Conservation (phyloP, 768 basidiomycete species). For the Leccinum arenicola region DNA sequence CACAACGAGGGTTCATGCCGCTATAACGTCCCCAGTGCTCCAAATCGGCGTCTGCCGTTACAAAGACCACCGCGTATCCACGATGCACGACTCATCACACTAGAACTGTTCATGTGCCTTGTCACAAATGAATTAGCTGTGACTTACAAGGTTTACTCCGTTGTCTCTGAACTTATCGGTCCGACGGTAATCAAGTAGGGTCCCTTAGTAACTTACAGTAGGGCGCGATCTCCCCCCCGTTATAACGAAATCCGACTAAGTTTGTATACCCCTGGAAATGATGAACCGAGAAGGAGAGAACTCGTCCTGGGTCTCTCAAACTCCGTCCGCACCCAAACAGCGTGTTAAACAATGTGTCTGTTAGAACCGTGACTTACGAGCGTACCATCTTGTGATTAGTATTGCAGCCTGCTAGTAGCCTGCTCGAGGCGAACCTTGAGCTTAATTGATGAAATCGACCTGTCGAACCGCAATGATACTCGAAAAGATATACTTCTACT, state of each 20-base stretch:
- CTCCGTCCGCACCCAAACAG: conserved; percentile 17
- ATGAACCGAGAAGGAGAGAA: not conserved
- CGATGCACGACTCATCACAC: not conserved
- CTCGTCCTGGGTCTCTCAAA: conserved; percentile 2
- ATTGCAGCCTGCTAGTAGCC: not conserved
- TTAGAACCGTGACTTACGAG: conserved; percentile 1
- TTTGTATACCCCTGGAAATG: not conserved
- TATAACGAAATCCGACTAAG: not conserved
- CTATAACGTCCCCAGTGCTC: too few relatives aligned
- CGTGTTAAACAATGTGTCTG: conserved; percentile 6
- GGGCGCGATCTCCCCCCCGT: conserved; percentile 10
- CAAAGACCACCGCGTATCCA: not conserved
- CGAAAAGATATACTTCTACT: not conserved
- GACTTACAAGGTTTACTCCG: not conserved
- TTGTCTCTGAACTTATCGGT: not conserved
- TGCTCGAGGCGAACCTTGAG: conserved; percentile 2
- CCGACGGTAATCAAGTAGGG: not conserved
- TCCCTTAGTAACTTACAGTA: not conserved
- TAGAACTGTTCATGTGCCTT: not conserved
- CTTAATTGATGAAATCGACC: not conserved
- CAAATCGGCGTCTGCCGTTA: not conserved
- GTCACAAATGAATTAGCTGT: not conserved
- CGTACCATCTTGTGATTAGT: not conserved
- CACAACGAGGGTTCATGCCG: not conserved
- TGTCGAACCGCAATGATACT: not conserved